phyloP scores from a whole-genome alignment of 2,329 filamentous ascomycete species.

The Colletotrichum spaethianum region DNA sequence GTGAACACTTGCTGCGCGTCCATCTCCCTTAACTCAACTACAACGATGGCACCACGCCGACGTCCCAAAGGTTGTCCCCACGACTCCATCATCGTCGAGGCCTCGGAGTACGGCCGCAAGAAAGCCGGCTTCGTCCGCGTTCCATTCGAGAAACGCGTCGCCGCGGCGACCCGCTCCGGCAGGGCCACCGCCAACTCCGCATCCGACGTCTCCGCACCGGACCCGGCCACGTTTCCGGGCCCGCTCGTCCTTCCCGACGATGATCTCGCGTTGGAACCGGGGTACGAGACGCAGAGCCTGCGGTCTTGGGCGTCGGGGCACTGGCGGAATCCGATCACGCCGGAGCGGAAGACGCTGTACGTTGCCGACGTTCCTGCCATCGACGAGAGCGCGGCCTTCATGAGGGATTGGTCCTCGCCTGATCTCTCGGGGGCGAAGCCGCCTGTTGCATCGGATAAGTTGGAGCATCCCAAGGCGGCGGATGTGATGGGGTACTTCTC shows the following conservation, averaged over 20 bases:
- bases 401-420: slow-evolving; percentile 60
- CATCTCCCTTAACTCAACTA: neutral
- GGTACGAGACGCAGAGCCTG: slow-evolving; percentile 66
- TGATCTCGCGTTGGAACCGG: slow-evolving; percentile 68
- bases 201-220: slow-evolving; percentile 32
- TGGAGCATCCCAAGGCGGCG: slow-evolving; percentile 44
- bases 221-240: slow-evolving; percentile 64
- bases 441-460: slow-evolving; percentile 30
- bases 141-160: slow-evolving; percentile 47
- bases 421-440: slow-evolving; percentile 28
- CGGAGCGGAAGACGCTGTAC: slow-evolving; percentile 65
- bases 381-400: slow-evolving; percentile 50
- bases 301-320: slow-evolving; percentile 63
- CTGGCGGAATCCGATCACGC: slow-evolving; percentile 64
- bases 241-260: slow-evolving; percentile 73
- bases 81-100: slow-evolving; percentile 17
- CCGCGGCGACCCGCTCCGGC: slow-evolving; percentile 49
- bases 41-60: slow-evolving; percentile 18
- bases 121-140: slow-evolving; percentile 48
- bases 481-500: slow-evolving; percentile 55
- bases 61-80: slow-evolving; percentile 24
- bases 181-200: slow-evolving; percentile 39
- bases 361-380: slow-evolving; percentile 63
- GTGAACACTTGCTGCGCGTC: neutral
- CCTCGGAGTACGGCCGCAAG: slow-evolving; percentile 9